Evolutionary conservation across 495 filamentous ascomycete species (phyloP).

Genomic region (Aspergillus panamensis): DNA sequence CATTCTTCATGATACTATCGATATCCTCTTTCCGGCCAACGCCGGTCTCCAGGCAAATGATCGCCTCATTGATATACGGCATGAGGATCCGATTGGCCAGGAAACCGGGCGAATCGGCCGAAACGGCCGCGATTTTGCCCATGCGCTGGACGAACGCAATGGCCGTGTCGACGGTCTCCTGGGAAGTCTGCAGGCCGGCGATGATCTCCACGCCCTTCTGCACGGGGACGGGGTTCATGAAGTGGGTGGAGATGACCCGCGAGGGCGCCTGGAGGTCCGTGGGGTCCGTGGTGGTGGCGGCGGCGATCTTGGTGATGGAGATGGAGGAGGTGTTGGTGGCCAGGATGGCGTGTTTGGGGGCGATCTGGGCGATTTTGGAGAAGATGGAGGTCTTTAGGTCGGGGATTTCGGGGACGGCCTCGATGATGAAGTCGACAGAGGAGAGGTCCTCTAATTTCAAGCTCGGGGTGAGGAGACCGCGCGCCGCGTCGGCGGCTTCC

Average conservation of each 20-base stretch:
- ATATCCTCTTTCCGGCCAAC: slow-evolving; percentile 86
- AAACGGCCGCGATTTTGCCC: slow-evolving; percentile 87
- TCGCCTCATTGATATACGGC: slow-evolving; percentile 98
- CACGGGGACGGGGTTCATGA: slow-evolving; percentile 98
- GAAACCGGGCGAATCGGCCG: slow-evolving; percentile 89
- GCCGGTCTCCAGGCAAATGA: slow-evolving; percentile 94
- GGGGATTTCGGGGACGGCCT: slow-evolving; percentile 93
- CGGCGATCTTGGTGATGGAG: slow-evolving; percentile 92
- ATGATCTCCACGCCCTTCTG: slow-evolving; percentile 99
- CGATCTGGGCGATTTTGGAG: slow-evolving; percentile 74
- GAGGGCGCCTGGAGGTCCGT: slow-evolving; percentile 77
- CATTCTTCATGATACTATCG: slow-evolving; percentile 98
- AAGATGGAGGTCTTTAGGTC: slow-evolving; percentile 87
- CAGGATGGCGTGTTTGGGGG: slow-evolving; percentile 82
- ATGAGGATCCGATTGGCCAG: slow-evolving; percentile 95
- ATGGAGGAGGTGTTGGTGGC: slow-evolving; percentile 98
- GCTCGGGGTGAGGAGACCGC: slow-evolving; percentile 62
- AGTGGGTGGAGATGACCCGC: slow-evolving; percentile 92
- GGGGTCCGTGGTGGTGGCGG: slow-evolving; percentile 71
- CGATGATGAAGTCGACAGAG: slow-evolving; percentile 94
- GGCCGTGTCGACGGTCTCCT: slow-evolving; percentile 76
- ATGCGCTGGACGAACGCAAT: slow-evolving; percentile 83
- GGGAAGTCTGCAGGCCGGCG: slow-evolving; percentile 83
- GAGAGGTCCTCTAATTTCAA: slow-evolving; percentile 75
- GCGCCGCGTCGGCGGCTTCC: slow-evolving; percentile 66